Evolutionary conservation across 306 rosid species (phyloP), one percentile per base, ranked within the genome.

Genomic region (Quercus robur): DNA sequence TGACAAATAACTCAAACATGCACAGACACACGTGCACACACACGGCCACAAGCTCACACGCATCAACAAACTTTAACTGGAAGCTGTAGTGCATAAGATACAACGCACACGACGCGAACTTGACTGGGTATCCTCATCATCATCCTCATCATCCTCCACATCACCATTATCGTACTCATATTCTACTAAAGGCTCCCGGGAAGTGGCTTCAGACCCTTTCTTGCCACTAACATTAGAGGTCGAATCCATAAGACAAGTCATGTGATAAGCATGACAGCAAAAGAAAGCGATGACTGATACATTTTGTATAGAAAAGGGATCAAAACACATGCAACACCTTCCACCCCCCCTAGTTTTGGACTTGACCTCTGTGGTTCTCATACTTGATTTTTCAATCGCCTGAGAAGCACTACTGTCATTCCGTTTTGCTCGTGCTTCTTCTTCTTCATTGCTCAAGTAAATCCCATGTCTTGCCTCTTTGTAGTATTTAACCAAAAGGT

Each of bases 311-410:
- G 91, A 88, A 81, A 95, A 91, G 33, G 94, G 99, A 61, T 95
- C 95, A 74, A 95, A 95, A 87, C 99, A 95, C 81, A 95, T 93
- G 87, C 98, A 95, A 83, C 99, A 95, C 85, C 99, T 88, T 83
- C 93, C 92, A 28, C 99, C 99, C 70, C 99, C 99, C 83, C 89
- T 81, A 17, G 92, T 87, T 91, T 90, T 95, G 12, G 99, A 93
- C 80, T 93, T 93, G 74, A 86, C 83, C 80, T 75, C 92, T 77
- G 81, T 78, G 78, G 81, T 76, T 85, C 90, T 85, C 84, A 80
- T 77, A 80, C 83, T 82, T 1, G 49, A 83, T 81, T 86, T 91
- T 79, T 93, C 94, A 52, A 76, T 80, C 31, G 35, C 74, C 55
- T 89, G 94, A 84, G 88, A 86, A 57, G 87, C 73, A 77, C 73